Conservation (phyloP, 768 basidiomycete species). For the Tricholomella constricta region DNA sequence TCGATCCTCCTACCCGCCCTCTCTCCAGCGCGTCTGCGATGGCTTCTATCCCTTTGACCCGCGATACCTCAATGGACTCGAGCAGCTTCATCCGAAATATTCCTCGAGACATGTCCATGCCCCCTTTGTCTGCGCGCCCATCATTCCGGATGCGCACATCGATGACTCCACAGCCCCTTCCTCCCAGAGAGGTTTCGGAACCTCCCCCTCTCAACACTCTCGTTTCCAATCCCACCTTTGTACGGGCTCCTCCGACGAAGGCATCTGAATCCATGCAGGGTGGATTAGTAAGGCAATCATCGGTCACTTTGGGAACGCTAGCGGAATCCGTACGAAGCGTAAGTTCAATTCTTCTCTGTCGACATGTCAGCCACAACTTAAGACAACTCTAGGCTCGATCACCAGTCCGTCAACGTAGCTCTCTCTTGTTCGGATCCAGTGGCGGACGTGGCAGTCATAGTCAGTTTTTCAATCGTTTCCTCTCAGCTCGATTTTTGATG, state of each 20-base stretch:
- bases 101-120: conserved; percentile 47
- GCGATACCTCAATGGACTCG: conserved; percentile 42
- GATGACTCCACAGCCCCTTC: conserved; percentile 65
- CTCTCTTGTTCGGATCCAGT: conserved; percentile 47
- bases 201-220: conserved; percentile 68
- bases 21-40: conserved; percentile 41
- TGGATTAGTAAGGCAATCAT: conserved; percentile 30
- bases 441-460: conserved; percentile 33
- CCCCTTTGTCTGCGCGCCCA: conserved; percentile 46
- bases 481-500: conserved; percentile 3
- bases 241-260: conserved; percentile 55
- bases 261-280: conserved; percentile 25
- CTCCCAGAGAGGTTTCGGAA: conserved; percentile 56
- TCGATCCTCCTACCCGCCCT: conserved; percentile 57
- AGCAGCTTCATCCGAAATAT: conserved; percentile 28
- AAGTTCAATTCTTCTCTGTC: conserved; percentile 28
- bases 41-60: conserved; percentile 42
- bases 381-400: conserved; percentile 42
- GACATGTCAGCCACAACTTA: conserved; percentile 5
- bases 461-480: conserved; percentile 20
- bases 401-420: conserved; percentile 52
- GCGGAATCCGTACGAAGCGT: conserved; percentile 59
- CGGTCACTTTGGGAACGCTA: conserved; percentile 60
- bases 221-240: conserved; percentile 66
- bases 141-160: conserved; percentile 67